phyloP scores from a whole-genome alignment of 2,329 filamentous ascomycete genomes.

The Cytospora mali region DNA sequence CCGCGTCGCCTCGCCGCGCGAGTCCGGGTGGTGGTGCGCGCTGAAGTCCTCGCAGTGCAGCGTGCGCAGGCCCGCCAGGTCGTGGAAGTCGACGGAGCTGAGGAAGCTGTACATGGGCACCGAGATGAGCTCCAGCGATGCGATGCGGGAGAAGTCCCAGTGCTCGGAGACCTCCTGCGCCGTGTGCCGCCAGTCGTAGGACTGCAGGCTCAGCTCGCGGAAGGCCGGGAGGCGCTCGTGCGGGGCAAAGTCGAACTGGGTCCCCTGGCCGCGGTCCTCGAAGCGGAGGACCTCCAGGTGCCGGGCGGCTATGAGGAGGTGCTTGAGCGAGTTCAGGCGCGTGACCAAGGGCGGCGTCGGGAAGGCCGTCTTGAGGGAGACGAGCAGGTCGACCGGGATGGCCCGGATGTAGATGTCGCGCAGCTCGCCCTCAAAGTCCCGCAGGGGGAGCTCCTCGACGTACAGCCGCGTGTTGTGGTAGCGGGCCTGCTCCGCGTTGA shows the following conservation, averaged over 20 bases:
- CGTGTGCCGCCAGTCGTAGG: conserved; percentile 53
- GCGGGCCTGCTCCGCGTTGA: conserved; percentile 38
- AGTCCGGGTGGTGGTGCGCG: conserved; percentile 41
- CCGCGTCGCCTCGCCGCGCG: conserved; percentile 43
- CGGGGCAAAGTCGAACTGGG: conserved; percentile 44
- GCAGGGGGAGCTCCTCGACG: conserved; percentile 46
- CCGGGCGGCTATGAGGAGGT: conserved; percentile 42
- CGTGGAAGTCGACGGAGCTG: conserved; percentile 41
- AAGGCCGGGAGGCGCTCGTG: conserved; percentile 49
- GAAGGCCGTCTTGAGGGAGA: conserved; percentile 45
- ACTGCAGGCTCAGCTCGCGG: conserved; percentile 44
- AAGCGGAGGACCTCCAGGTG: conserved; percentile 46
- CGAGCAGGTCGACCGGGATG: conserved; percentile 43
- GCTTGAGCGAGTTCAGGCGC: conserved; percentile 46
- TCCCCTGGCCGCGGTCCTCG: conserved; percentile 48
- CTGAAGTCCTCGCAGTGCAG: conserved; percentile 51
- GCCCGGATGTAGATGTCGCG: conserved; percentile 42
- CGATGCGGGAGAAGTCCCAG: conserved; percentile 51
- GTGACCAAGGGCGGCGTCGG: conserved; percentile 46
- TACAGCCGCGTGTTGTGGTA: conserved; percentile 39
- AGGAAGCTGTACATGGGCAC: conserved; percentile 51
- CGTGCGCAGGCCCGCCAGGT: conserved; percentile 42
- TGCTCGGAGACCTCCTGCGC: conserved; percentile 42
- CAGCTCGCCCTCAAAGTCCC: conserved; percentile 40
- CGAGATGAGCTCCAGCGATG: conserved; percentile 44